Conservation (phyloP, 352 stramenopile genomes). For the Pythium diclinum region DNA sequence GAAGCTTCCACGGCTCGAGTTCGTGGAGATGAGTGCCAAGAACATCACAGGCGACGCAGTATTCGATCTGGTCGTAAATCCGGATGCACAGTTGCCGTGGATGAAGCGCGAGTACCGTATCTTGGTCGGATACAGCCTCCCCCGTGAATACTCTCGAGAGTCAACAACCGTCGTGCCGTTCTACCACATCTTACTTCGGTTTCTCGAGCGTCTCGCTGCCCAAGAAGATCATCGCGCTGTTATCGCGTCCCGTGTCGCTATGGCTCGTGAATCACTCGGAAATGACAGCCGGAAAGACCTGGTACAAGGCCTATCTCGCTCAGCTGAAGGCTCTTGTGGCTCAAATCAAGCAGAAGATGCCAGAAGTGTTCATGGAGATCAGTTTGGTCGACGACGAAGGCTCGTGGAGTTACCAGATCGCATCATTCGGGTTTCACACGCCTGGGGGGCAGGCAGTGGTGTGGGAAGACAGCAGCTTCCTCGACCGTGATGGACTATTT, state of each 20-base stretch:
- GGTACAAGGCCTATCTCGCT: not conserved
- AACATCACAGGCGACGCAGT: slow-evolving; percentile 1
- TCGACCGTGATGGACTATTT: not conserved
- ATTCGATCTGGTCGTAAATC: not conserved
- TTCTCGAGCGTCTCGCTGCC: not conserved
- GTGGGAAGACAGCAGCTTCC: not conserved
- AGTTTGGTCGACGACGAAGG: not conserved
- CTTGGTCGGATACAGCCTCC: not conserved
- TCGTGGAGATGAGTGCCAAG: not conserved
- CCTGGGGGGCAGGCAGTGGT: no score
- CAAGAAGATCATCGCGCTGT: not conserved
- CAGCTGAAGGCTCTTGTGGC: not conserved
- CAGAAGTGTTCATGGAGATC: not conserved
- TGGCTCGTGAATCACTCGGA: not conserved
- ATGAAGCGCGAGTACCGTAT: not conserved
- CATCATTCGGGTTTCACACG: not conserved
- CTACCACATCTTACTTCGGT: not conserved
- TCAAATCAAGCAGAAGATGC: not conserved
- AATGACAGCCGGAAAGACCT: not conserved
- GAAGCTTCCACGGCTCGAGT: not conserved
- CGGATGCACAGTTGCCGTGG: not conserved
- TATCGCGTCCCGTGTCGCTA: not conserved
- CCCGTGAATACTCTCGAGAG: no score
- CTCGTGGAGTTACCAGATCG: not conserved
- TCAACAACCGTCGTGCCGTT: not conserved